Percentiles rank a stretch among this genome's conserved stretches.
Evolutionary conservation across 2,329 filamentous ascomycete genomes (phyloP).

Genomic region (Exophiala spinifera): DNA sequence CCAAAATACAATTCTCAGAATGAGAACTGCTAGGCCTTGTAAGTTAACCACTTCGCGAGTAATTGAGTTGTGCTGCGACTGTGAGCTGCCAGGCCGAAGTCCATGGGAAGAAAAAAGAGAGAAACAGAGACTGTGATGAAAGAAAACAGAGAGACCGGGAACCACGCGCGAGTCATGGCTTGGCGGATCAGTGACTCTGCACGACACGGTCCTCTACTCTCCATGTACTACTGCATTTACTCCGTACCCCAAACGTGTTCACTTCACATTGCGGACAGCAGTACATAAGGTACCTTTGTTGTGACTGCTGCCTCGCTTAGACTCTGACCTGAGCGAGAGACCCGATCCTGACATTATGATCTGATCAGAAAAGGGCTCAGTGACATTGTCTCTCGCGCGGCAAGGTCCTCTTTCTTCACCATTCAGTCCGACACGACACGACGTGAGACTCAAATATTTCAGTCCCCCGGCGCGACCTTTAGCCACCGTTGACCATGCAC

Average conservation of each 20-base stretch:
- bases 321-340: too few relatives aligned
- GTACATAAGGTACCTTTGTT: too few relatives aligned
- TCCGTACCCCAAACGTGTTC: conserved; percentile 12
- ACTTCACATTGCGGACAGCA: neutral
- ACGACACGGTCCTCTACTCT: neutral
- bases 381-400: too few relatives aligned
- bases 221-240: too few relatives aligned
- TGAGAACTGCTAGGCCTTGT: neutral
- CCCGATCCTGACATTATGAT: neutral
- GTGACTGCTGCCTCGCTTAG: too few relatives aligned
- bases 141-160: neutral
- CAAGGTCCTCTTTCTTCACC: too few relatives aligned
- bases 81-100: conserved; percentile 28
- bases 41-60: conserved; percentile 21
- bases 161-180: neutral
- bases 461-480: too few relatives aligned
- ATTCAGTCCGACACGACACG: too few relatives aligned
- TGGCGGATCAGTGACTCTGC: neutral
- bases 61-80: conserved; percentile 17
- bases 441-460: too few relatives aligned
- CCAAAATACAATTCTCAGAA: conserved; percentile 1
- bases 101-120: conserved; percentile 11
- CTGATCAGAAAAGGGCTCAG: neutral
- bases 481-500: conserved; percentile 67
- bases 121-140: neutral